phyloP scores from a whole-genome alignment of 2,329 filamentous ascomycete species.

The Calonectria pseudoreteaudii region DNA sequence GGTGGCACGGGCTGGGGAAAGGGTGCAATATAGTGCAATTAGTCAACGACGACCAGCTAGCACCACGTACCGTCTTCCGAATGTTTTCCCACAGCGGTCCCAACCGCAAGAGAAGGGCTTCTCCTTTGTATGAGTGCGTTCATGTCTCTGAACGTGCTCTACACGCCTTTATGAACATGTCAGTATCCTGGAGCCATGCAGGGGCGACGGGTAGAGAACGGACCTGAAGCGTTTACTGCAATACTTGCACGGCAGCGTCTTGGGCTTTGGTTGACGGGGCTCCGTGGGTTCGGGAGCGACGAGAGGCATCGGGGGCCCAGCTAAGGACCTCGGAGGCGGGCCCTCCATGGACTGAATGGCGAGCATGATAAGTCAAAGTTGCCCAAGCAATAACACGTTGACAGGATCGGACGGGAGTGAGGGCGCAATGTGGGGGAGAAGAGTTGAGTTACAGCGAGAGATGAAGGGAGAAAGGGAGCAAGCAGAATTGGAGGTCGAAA shows the following conservation, averaged over 20 bases:
- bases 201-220: constrained; percentile 43
- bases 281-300: constrained; percentile 60
- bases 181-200: constrained; percentile 19
- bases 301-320: constrained; percentile 41
- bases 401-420: constrained; percentile 23
- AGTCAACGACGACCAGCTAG: constrained; percentile 23
- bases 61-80: constrained; percentile 68
- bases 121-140: constrained; percentile 74
- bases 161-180: constrained; percentile 60
- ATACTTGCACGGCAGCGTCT: constrained; percentile 72
- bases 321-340: constrained; percentile 48
- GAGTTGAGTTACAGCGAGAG: constrained; percentile 30
- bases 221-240: constrained; percentile 73
- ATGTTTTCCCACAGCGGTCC: constrained; percentile 71
- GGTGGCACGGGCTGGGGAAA: constrained; percentile 33
- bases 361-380: constrained; percentile 57
- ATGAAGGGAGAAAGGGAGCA: constrained; percentile 36
- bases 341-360: constrained; percentile 66
- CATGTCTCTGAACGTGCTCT: constrained; percentile 73
- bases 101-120: constrained; percentile 72
- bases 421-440: constrained; percentile 33
- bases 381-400: constrained; percentile 31
- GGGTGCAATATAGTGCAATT: constrained; percentile 34
- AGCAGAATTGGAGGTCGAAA: constrained; percentile 44
- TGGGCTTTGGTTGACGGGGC: constrained; percentile 68